These are phyloP conservation scores for Fusarium newnesense DNA, from an alignment of 2,329 filamentous ascomycete genomes.

Conservation along the genomic window DNA sequence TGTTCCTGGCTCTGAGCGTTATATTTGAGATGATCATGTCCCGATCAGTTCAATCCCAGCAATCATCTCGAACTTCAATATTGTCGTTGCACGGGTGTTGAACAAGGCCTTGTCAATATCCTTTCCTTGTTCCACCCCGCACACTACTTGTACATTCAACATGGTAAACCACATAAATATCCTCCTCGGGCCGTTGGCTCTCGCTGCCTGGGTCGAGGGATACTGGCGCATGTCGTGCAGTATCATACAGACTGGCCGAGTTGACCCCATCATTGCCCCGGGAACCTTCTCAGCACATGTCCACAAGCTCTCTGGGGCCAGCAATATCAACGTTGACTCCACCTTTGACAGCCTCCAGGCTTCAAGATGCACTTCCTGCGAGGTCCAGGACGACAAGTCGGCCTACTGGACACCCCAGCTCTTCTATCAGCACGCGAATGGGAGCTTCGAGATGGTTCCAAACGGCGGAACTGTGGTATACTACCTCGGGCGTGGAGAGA, in stretches of 20 bases:
- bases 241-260: slow-evolving; percentile 36
- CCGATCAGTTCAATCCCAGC: background rate
- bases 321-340: slow-evolving; percentile 30
- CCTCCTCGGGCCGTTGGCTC: slow-evolving; percentile 19
- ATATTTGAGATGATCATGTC: slow-evolving; percentile 30
- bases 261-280: slow-evolving; percentile 37
- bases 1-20: background rate
- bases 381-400: slow-evolving; percentile 39
- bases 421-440: slow-evolving; percentile 36
- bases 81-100: slow-evolving; percentile 2
- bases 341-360: slow-evolving; percentile 31
- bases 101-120: slow-evolving; percentile 10
- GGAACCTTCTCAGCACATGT: slow-evolving; percentile 34
- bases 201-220: slow-evolving; percentile 23
- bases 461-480: slow-evolving; percentile 38
- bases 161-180: slow-evolving; percentile 22
- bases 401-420: slow-evolving; percentile 42
- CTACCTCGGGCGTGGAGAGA: slow-evolving; percentile 39
- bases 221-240: slow-evolving; percentile 42
- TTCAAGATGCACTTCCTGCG: slow-evolving; percentile 39
- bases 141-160: background rate
- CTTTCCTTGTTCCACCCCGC: slow-evolving; percentile 12
- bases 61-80: background rate
- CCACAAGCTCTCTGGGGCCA: slow-evolving; percentile 39
- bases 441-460: slow-evolving; percentile 38